Evolutionary conservation across 768 basidiomycete species (phyloP).

Genomic region (Clitopilus hobsonii): DNA sequence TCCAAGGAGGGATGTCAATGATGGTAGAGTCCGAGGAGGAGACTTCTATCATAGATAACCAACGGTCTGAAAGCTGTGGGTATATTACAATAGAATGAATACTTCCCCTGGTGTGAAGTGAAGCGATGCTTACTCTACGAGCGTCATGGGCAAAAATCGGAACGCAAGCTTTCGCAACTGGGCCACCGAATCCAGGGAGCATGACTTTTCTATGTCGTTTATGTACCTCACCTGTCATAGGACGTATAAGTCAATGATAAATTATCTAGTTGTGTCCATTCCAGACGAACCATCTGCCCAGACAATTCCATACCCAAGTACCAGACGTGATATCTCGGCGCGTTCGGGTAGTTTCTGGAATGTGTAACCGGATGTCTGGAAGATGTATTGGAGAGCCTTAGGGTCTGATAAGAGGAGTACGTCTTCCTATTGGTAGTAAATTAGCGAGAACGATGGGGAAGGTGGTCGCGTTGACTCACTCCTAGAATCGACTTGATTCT

Average conservation of each 20-base stretch:
- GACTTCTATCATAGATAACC: conserved; percentile 44
- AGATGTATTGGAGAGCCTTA: conserved; percentile 54
- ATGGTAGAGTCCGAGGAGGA: conserved; percentile 33
- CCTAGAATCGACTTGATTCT: conserved; percentile 47
- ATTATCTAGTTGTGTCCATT: neutral
- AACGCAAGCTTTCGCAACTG: conserved; percentile 28
- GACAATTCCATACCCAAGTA: conserved; percentile 48
- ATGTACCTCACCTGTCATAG: conserved; percentile 33
- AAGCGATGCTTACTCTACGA: conserved; percentile 31
- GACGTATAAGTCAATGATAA: neutral
- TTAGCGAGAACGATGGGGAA: neutral
- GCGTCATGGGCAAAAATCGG: neutral
- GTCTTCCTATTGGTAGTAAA: conserved; percentile 34
- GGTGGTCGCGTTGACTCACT: conserved; percentile 22
- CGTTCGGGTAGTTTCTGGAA: conserved; percentile 48
- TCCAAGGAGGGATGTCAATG: conserved; percentile 47
- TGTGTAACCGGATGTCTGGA: conserved; percentile 51
- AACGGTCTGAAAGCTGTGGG: conserved; percentile 22
- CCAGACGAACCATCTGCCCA: conserved; percentile 45
- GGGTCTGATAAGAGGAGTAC: conserved; percentile 51
- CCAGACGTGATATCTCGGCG: conserved; percentile 41
- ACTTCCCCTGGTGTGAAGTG: too few relatives aligned
- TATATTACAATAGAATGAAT: too few relatives aligned
- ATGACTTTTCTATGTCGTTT: conserved; percentile 50
- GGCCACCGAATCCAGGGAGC: conserved; percentile 52